Evolutionary conservation across 192 early-diverging fungal genomes (phyloP).

Genomic region (Coemansia sp.): DNA sequence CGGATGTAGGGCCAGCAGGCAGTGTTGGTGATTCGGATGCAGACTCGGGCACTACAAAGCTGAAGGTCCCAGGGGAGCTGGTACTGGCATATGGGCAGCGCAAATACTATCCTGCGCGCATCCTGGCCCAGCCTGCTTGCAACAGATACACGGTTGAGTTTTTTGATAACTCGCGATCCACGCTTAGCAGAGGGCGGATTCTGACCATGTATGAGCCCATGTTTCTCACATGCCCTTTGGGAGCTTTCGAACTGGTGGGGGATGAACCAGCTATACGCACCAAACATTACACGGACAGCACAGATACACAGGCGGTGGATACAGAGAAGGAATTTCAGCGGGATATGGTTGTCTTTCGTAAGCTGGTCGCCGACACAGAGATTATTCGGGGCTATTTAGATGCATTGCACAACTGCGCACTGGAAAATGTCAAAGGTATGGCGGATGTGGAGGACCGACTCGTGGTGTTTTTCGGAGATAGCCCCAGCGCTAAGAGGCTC

Average conservation of each 20-base stretch:
- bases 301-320: neutral
- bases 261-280: constrained; percentile 21
- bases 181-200: constrained; percentile 18
- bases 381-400: constrained; percentile 21
- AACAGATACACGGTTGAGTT: constrained; percentile 32
- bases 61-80: constrained; percentile 46
- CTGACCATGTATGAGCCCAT: constrained; percentile 39
- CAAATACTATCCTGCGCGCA: constrained; percentile 46
- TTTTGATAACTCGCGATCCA: constrained; percentile 28
- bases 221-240: constrained; percentile 42
- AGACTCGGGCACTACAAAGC: neutral
- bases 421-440: constrained; percentile 11
- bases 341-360: constrained; percentile 11
- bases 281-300: neutral
- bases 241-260: constrained; percentile 32
- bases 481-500: constrained; percentile 13
- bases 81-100: constrained; percentile 31
- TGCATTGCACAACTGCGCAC: constrained; percentile 27
- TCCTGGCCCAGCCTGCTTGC: constrained; percentile 9
- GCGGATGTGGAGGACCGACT: constrained; percentile 25
- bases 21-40: constrained; percentile 16
- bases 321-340: constrained; percentile 32
- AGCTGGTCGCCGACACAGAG: constrained; percentile 20
- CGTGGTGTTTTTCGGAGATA: constrained; percentile 30
- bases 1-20: constrained; percentile 12